Conservation (phyloP, 1,139 yeast species). For the Saccharomyces uvarum region DNA sequence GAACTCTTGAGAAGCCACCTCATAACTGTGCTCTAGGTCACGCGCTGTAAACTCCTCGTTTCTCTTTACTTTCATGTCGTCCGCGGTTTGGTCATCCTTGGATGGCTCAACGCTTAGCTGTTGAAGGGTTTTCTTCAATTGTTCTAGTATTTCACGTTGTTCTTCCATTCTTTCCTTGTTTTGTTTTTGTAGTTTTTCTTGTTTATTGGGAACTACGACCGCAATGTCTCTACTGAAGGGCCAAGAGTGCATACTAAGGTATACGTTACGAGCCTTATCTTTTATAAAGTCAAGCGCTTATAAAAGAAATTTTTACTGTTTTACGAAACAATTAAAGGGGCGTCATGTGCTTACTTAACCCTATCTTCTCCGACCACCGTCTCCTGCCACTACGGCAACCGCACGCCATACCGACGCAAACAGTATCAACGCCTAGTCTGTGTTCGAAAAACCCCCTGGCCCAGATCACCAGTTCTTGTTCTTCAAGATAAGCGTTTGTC, state of each 20-base stretch:
- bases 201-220: neutral
- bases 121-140: conserved; percentile 25
- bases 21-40: conserved; percentile 28
- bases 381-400: neutral
- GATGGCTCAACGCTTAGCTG: conserved; percentile 12
- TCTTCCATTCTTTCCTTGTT: conserved; percentile 12
- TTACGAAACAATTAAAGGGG: neutral
- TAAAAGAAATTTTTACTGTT: neutral
- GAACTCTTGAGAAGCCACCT: conserved; percentile 41
- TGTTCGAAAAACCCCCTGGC: neutral
- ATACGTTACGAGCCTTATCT: too few relatives aligned
- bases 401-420: neutral
- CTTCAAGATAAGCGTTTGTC: neutral
- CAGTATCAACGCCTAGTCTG: neutral
- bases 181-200: neutral
- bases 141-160: conserved; percentile 21
- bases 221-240: neutral
- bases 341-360: neutral
- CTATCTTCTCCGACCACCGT: neutral
- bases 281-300: neutral
- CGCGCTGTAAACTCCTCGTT: neutral
- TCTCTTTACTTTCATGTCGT: neutral
- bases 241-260: neutral
- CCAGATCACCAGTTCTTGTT: neutral
- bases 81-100: neutral